Evolutionary conservation across 2,329 filamentous ascomycete species (phyloP).

Genomic region (Colletotrichum phormii): DNA sequence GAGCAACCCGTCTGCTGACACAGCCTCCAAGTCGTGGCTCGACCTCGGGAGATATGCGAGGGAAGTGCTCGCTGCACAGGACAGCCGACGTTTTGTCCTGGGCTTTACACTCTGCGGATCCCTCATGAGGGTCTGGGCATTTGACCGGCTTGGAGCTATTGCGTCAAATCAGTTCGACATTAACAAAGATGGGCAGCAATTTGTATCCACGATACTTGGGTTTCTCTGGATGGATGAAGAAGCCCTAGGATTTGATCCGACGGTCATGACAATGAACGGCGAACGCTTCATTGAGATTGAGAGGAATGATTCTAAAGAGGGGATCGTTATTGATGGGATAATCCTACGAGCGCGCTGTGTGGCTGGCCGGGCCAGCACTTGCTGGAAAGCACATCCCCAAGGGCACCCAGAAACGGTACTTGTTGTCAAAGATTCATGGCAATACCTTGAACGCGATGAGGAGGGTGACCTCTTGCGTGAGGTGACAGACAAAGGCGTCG

Average conservation of each 20-base stretch:
- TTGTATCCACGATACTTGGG: constrained; percentile 51
- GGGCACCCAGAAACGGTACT: constrained; percentile 46
- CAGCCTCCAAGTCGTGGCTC: no score
- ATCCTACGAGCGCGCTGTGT: constrained; percentile 49
- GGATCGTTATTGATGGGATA: constrained; percentile 52
- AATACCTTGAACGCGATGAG: constrained; percentile 53
- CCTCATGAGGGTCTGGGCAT: constrained; percentile 55
- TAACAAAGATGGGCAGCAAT: constrained; percentile 51
- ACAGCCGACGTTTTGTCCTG: constrained; percentile 52
- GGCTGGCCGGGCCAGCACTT: constrained; percentile 55
- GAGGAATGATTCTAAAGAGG: constrained; percentile 50
- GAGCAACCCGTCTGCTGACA: no score
- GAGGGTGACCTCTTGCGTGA: constrained; percentile 53
- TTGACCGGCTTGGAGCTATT: constrained; percentile 55
- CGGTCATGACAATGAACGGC: constrained; percentile 47
- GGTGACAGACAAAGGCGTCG: constrained; percentile 48
- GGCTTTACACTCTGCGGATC: constrained; percentile 55
- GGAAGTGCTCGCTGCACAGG: constrained; percentile 39
- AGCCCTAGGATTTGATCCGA: constrained; percentile 57
- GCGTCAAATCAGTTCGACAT: constrained; percentile 55
- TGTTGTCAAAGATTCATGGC: constrained; percentile 60
- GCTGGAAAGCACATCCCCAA: constrained; percentile 55
- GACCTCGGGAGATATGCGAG: no score
- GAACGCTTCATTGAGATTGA: constrained; percentile 54
- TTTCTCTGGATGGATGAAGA: constrained; percentile 55